Percentiles rank a stretch among this genome's conserved stretches.
Conservation (phyloP, 1,284 basidiomycete species). For the Bjerkandera adusta region DNA sequence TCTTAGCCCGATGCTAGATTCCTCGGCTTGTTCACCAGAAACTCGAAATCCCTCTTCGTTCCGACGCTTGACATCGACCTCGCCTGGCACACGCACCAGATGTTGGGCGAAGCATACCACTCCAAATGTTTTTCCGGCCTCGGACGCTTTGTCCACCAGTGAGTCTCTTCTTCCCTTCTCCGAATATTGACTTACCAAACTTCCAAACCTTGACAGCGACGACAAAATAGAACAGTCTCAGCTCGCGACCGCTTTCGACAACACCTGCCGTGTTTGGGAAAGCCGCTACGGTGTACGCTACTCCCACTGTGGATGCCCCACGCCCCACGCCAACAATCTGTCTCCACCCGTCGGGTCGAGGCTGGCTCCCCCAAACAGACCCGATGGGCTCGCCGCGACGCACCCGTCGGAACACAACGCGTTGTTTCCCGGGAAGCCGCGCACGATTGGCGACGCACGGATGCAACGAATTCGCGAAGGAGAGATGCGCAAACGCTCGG, state of each 20-base stretch:
- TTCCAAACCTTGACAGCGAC: conserved; percentile 10
- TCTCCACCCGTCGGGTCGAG: no score
- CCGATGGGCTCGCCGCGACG: no score
- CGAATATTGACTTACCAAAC: neutral
- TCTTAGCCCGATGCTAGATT: conserved; percentile 11
- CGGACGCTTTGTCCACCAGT: conserved; percentile 15
- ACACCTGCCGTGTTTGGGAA: conserved; percentile 27
- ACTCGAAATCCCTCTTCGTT: conserved; percentile 16
- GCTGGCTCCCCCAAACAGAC: no score
- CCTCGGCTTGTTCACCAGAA: conserved; percentile 17
- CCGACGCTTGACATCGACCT: conserved; percentile 20
- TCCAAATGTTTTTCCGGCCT: conserved; percentile 8
- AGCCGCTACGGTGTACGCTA: neutral
- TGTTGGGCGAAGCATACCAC: conserved; percentile 11
- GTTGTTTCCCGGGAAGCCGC: no score
- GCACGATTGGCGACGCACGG: no score
- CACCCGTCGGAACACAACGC: no score
- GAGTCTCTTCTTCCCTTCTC: neutral
- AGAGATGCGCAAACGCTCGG: no score
- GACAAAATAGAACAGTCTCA: conserved; percentile 26
- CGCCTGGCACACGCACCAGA: conserved; percentile 18
- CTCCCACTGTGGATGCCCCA: neutral
- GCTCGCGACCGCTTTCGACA: conserved; percentile 29
- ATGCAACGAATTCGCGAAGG: no score
- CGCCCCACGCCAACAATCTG: no score